Percentiles rank a stretch among this genome's conserved stretches.
Conservation (phyloP, 2,329 filamentous ascomycete species). For the Davidsoniella eucalypti region DNA sequence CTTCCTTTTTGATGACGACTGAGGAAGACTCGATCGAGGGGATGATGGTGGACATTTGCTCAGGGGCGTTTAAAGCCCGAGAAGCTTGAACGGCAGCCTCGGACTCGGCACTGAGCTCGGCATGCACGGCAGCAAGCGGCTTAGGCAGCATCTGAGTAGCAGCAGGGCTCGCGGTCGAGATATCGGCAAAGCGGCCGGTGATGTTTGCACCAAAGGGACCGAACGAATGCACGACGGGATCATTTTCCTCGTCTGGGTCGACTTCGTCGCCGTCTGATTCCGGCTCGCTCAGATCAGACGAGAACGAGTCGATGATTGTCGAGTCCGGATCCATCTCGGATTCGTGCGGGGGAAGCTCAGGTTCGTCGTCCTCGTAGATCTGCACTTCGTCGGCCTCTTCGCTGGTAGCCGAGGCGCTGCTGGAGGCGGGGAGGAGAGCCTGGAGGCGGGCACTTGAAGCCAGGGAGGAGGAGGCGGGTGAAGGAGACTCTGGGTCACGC, state of each 20-base stretch:
- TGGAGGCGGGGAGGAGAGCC: slow-evolving; percentile 24
- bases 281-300: slow-evolving; percentile 40
- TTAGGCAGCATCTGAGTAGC: slow-evolving; percentile 20
- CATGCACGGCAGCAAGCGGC: background rate
- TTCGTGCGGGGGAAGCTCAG: slow-evolving; percentile 24
- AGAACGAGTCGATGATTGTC: slow-evolving; percentile 30
- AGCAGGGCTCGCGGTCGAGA: slow-evolving; percentile 26
- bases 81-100: background rate
- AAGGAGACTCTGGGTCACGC: slow-evolving; percentile 9
- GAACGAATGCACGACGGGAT: slow-evolving; percentile 82
- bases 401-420: background rate
- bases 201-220: slow-evolving; percentile 79
- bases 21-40: background rate
- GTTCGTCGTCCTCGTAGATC: slow-evolving; percentile 55
- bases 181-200: slow-evolving; percentile 63
- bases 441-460: slow-evolving; percentile 30
- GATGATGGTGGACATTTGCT: background rate
- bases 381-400: slow-evolving; percentile 30
- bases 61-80: background rate
- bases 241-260: slow-evolving; percentile 83
- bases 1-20: background rate
- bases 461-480: slow-evolving; percentile 25
- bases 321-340: slow-evolving; percentile 17
- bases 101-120: background rate
- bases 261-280: slow-evolving; percentile 47